Conservation (phyloP, 1,284 basidiomycete genomes). For the Inonotus hispidus region DNA sequence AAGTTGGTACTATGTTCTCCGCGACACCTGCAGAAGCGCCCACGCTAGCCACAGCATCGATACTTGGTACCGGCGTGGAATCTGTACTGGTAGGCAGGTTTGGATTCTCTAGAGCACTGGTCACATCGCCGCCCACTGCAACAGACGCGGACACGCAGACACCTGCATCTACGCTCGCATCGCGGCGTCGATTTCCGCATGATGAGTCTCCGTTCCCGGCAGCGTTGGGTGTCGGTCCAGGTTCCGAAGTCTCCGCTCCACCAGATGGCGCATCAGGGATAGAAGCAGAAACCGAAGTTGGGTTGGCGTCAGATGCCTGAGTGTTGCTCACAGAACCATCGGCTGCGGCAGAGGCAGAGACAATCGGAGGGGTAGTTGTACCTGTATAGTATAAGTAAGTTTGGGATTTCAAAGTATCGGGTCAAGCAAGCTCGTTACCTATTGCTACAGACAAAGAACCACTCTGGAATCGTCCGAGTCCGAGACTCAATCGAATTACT, state of each 20-base stretch:
- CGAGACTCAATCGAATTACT: too few species aligned
- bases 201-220: background rate
- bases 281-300: background rate
- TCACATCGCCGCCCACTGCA: background rate
- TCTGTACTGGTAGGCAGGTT: background rate
- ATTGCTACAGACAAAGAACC: too few species aligned
- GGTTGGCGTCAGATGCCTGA: background rate
- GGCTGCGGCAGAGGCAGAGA: background rate
- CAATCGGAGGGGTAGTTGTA: background rate
- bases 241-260: too few species aligned
- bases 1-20: background rate
- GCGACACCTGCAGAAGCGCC: background rate
- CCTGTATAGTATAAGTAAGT: too few species aligned
- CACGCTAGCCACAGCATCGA: background rate
- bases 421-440: too few species aligned
- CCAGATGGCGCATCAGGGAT: background rate
- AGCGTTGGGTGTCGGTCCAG: too few species aligned
- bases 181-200: background rate
- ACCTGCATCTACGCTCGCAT: background rate
- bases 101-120: too few species aligned
- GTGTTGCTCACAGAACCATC: too few species aligned
- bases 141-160: background rate
- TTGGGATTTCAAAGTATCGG: too few species aligned
- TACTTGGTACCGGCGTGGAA: background rate
- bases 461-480: too few species aligned